These are phyloP conservation scores for Apophysomyces ossiformis DNA, from an alignment of 371 early-diverging fungal genomes.

Conservation along the genomic window DNA sequence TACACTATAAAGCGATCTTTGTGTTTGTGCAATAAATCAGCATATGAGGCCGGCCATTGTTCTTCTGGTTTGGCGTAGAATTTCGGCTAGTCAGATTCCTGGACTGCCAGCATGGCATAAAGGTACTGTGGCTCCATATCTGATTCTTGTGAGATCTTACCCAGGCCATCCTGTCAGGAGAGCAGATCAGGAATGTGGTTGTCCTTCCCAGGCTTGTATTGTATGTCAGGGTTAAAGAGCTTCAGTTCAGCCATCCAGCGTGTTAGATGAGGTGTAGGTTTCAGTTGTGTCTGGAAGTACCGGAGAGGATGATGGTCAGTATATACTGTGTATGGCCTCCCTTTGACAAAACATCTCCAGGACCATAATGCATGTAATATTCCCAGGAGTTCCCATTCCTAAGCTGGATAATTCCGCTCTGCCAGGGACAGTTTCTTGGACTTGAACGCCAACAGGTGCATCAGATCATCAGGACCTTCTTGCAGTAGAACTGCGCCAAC, in stretches of 20 bases:
- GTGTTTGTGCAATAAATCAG: background rate
- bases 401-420: conserved; percentile 28
- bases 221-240: conserved; percentile 15
- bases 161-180: conserved; percentile 11
- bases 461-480: too few species aligned
- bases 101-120: background rate
- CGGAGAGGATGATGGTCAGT: conserved; percentile 22
- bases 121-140: background rate
- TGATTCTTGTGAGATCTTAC: background rate
- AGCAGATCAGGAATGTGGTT: too few species aligned
- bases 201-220: too few species aligned
- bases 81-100: conserved; percentile 9
- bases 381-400: conserved; percentile 33
- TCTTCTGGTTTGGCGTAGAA: conserved; percentile 14
- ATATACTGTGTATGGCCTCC: conserved; percentile 18
- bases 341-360: conserved; percentile 22
- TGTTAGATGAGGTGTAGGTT: conserved; percentile 21
- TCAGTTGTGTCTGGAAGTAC: too few species aligned
- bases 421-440: conserved; percentile 25
- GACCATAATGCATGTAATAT: conserved; percentile 20
- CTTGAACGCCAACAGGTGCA: background rate
- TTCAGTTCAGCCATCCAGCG: conserved; percentile 26
- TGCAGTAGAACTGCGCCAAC: too few species aligned
- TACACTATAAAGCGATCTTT: background rate
- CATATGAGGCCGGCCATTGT: background rate